These are phyloP conservation scores for Cyberlindnera japonica DNA, from an alignment of 805 yeast species.

Conservation along the genomic window DNA sequence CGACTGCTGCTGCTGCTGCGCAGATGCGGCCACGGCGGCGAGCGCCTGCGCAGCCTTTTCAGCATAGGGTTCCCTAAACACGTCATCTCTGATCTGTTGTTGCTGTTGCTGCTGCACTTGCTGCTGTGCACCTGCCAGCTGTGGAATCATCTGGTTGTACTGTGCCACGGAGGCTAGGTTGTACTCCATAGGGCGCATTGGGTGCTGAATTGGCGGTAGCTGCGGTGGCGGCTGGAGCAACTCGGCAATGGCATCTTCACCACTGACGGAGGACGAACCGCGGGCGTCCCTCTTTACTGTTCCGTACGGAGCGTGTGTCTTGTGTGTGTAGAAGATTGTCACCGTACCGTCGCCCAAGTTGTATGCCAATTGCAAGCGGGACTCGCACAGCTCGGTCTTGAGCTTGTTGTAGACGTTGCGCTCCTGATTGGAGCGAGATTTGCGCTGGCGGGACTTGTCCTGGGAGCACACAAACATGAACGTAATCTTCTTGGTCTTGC, in stretches of 20 bases:
- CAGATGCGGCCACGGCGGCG: constrained; percentile 13
- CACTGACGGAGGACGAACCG: no score
- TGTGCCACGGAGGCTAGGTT: constrained; percentile 15
- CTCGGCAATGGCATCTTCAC: no score
- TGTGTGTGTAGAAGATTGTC: constrained; percentile 36
- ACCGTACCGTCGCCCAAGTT: constrained; percentile 36
- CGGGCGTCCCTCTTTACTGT: not conserved
- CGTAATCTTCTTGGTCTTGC: constrained; percentile 37
- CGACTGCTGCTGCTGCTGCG: constrained; percentile 8
- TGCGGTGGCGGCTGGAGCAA: constrained; percentile 1
- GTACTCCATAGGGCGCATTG: constrained; percentile 9
- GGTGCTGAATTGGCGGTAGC: constrained; percentile 6
- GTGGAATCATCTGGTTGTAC: constrained; percentile 10
- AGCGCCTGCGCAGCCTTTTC: constrained; percentile 17
- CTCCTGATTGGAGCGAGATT: constrained; percentile 37
- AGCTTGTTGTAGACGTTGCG: constrained; percentile 37
- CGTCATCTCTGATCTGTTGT: not conserved
- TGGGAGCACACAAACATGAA: constrained; percentile 46
- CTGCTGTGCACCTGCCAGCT: not conserved
- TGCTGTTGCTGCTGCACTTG: not conserved
- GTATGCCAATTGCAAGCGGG: constrained; percentile 37
- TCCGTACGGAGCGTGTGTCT: constrained; percentile 39
- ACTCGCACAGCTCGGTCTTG: constrained; percentile 39
- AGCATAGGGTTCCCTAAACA: constrained; percentile 6
- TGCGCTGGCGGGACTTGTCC: constrained; percentile 39